phyloP scores from a whole-genome alignment of 2,329 filamentous ascomycete genomes.

The Penicillium sp. region DNA sequence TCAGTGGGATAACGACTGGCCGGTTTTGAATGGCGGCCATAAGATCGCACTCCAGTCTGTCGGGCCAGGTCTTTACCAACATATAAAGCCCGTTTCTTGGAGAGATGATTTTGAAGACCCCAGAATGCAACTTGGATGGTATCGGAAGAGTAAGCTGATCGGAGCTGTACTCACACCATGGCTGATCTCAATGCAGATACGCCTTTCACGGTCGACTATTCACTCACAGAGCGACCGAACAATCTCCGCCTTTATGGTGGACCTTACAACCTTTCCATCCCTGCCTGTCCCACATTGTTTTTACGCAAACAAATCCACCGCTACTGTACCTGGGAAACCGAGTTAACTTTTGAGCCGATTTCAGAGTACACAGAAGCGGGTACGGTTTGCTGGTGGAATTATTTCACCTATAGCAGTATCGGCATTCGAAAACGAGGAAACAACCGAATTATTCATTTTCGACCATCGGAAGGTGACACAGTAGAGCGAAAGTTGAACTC shows the following conservation, averaged over 20 bases:
- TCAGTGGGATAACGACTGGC: slow-evolving; percentile 53
- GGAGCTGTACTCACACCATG: slow-evolving; percentile 20
- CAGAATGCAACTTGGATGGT: slow-evolving; percentile 35
- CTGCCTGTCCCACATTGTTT: slow-evolving; percentile 53
- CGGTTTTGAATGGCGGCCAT: slow-evolving; percentile 49
- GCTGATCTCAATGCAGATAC: slow-evolving; percentile 39
- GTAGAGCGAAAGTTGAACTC: slow-evolving; percentile 14
- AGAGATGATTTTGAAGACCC: slow-evolving; percentile 35
- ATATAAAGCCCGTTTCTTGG: slow-evolving; percentile 22
- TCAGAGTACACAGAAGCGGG: slow-evolving; percentile 52
- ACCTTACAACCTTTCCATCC: slow-evolving; percentile 52
- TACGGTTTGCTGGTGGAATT: slow-evolving; percentile 55
- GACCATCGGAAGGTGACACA: slow-evolving; percentile 17
- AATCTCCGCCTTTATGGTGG: slow-evolving; percentile 52
- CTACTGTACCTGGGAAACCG: slow-evolving; percentile 43
- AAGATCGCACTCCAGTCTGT: slow-evolving; percentile 40
- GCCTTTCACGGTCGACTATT: slow-evolving; percentile 48
- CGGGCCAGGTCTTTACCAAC: slow-evolving; percentile 21
- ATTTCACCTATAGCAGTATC: slow-evolving; percentile 46
- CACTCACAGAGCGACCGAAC: slow-evolving; percentile 45
- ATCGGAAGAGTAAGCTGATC: slow-evolving; percentile 34
- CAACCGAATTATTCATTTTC: slow-evolving; percentile 27
- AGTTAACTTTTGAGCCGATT: slow-evolving; percentile 48
- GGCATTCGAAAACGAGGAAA: slow-evolving; percentile 32
- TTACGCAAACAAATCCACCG: slow-evolving; percentile 54